Base-by-base conservation (phyloP, 805 yeast genomes). In the Spencermartinsiella europaea region DNA sequence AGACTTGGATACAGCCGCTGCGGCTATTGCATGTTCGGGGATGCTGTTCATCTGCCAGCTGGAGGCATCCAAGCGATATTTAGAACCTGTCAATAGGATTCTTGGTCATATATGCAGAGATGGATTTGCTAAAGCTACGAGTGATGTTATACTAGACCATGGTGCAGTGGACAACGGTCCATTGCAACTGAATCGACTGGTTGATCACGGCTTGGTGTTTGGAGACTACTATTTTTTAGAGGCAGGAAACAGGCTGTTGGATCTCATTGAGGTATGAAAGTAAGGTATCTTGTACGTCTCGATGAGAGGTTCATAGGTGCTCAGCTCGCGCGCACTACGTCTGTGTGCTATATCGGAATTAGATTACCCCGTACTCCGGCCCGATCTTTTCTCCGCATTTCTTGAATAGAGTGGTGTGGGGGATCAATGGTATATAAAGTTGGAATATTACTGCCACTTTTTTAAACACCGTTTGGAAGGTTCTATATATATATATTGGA, bases 191-290 rank as follows among this genome's bases (percentile, higher is more conserved):
- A 43, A 38, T 16, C 36, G 45, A 25, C 44, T 48, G 8, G 46
- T 45, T 2, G 60, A 56, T 31, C 62, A 59, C 39, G 68, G 67
- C 3, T 50, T 61, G 21, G 65, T 61, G 8, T 64, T 63, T 43
- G 66, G 59, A 1, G 68, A 64, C 41, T 64, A 61, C 40, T 64
- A 63, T 46, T 63, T 62, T 48, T 40, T 64, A 16, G 54, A 48
- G 16, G 45, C 58, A 27, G 67, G 66, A 10, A 64, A 64, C 43
- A 48, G 53, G 37, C 48, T 64, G 15, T 33, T 63, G 7, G 65
- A 62, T 17, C 43, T 64, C 41, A 61, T 7, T n/a, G n/a, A n/a
- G n/a, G n/a, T n/a, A n/a, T n/a, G n/a, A n/a, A n/a, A n/a, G n/a
- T n/a, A n/a, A n/a, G n/a, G n/a, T n/a, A n/a, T n/a, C n/a, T n/a